Evolutionary conservation across 768 basidiomycete genomes (phyloP), one percentile per base, ranked within the genome.

Genomic region (Clitopilus passeckerianus): DNA sequence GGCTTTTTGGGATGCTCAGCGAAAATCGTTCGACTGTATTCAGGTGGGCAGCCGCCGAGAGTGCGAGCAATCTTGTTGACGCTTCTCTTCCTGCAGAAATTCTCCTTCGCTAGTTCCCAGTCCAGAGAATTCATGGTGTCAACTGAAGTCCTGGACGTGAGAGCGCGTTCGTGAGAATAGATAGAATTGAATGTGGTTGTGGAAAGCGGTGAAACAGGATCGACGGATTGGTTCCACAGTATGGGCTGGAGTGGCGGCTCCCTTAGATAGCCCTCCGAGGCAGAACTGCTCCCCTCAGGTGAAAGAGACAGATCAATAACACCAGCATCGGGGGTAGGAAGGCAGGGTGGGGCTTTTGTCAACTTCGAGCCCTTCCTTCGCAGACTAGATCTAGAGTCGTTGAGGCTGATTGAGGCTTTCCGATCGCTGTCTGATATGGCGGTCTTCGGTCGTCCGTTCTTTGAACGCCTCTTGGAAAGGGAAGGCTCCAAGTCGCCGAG

Each of bases 1-100:
- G 43, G 41, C 15, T 24, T 50, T 5, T 18, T 30, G 6, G 58
- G 57, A 9, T 23, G 33, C 14, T 58, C 54, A 27, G 54, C 56
- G 41, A 53, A 57, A 22, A 15, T 16, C 24, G 50, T 52, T 24
- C 34, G 59, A 12, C 55, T 56, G n/a, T 63, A 59, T 34, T 66
- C 65, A 8, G 58, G 55, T 5, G 64, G 64, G 12, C 60, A 41
- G 30, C 66, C 66, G 30, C 72, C 70, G 4, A 73, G 61, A 3
- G 68, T 73, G n/a, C 68, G 66, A 24, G 68, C 60, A 15, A 73
- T 61, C 53, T 73, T 73, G 53, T 59, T 60, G 30, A 69, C 34
- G 41, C 65, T 70, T 20, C 65, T 63, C 16, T 54, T 60, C 18
- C 43, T 59, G 33, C 53, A 44, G 34, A 27, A 33, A 27, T 57